Percentiles rank a stretch among this genome's conserved stretches.
These are phyloP conservation scores for Lotmaria passim DNA, from an alignment of 208 protist species.

Conservation along the genomic window DNA sequence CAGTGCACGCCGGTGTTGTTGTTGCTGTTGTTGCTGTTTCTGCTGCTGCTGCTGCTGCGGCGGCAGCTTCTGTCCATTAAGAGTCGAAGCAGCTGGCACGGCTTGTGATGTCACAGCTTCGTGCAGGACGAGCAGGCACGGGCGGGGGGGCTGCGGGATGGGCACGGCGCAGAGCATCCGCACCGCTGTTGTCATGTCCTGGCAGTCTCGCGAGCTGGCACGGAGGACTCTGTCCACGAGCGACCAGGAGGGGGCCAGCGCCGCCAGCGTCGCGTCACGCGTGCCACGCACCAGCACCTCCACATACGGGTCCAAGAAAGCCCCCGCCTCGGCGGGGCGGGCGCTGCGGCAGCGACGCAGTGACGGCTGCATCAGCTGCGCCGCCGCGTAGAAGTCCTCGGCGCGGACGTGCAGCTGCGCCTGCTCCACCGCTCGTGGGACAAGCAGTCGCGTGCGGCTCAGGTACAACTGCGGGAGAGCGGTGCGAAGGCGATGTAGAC, in stretches of 20 bases:
- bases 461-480: conserved; percentile 83
- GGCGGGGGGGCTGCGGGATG: conserved; percentile 52
- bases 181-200: conserved; percentile 55
- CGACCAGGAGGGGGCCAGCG: conserved; percentile 55
- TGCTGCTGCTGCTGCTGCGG: conserved; percentile 5
- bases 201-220: conserved; percentile 54
- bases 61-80: conserved; percentile 2
- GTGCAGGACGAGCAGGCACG: conserved; percentile 64
- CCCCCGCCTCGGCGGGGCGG: background rate
- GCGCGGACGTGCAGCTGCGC: conserved; percentile 38
- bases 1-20: conserved; percentile 38
- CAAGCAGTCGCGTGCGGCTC: conserved; percentile 46
- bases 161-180: conserved; percentile 59
- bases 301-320: conserved; percentile 39
- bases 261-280: conserved; percentile 42
- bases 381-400: conserved; percentile 79
- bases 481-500: conserved; percentile 72
- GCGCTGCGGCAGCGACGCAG: conserved; percentile 41
- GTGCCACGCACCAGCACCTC: conserved; percentile 62
- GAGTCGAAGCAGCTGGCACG: background rate
- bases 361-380: conserved; percentile 67
- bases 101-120: background rate
- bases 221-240: conserved; percentile 45
- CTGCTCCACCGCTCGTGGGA: conserved; percentile 40
- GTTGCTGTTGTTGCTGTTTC: conserved; percentile 11